Base-by-base conservation (phyloP, 495 filamentous ascomycete genomes). In the Apiosordaria backusii region DNA sequence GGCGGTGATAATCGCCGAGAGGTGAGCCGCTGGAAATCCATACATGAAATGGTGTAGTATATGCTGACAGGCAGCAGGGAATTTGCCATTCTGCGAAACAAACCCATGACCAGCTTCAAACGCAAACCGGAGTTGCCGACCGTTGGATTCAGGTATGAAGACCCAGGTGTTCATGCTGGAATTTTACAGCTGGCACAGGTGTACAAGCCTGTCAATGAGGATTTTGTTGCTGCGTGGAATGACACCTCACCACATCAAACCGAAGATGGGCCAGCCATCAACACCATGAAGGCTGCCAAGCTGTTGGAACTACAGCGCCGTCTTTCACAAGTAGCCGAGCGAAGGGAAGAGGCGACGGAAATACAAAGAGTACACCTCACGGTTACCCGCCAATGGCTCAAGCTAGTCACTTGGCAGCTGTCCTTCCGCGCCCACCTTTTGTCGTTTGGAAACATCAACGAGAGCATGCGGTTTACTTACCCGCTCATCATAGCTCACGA, bases 311-410 rank as follows among this genome's bases (percentile, higher is more conserved):
- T 45, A 2, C 35, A 45, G 10, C 35, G 35, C 13, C 9, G 35
- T 45, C 9, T 45, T 7, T 45, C 35, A 9, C 35, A 22, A n/a
- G 52, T 19, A 18, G 7, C n/a, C 19, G 52, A 55, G 10, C 4
- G 9, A 22, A 18, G 22, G 18, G n/a, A 72, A 1, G 79, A 82
- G 3, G 77, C 87, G 4, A 80, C 79, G 3, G 81, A 82, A 82
- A 67, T 70, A 58, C 86, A 88, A 67, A 84, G 83, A 61, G 84
- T 86, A n/a, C 85, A 89, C 68, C 82, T 88, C 23, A 77, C 84
- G 61, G 81, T 87, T 63, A 88, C 85, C 0, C 83, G 85, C 67
- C 85, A 89, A 68, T 89, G 87, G 87, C 80, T 89, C 0, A 81
- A 84, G 22, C 77, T 83, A 0, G 84, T 87, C 68, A 81, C 87